phyloP scores from a whole-genome alignment of 345 rosid genomes.

The Ceriops tagal region DNA sequence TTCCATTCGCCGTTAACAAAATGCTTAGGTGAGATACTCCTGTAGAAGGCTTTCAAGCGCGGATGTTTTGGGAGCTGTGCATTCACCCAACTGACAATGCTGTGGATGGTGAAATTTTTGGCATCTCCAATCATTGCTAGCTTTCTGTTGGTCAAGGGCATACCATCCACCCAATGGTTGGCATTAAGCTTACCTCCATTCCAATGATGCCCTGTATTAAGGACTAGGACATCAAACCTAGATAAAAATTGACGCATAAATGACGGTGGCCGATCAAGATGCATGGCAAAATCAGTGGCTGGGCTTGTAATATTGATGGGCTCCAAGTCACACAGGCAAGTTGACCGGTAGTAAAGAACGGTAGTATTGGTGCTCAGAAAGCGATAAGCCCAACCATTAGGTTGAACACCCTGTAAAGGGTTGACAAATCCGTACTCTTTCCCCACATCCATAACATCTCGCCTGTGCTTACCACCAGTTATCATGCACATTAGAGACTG shows the following conservation, averaged over 20 bases:
- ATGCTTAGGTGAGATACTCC: conserved; percentile 74
- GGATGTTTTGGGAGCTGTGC: conserved; percentile 53
- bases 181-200: conserved; percentile 65
- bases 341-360: conserved; percentile 70
- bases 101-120: conserved; percentile 21
- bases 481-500: conserved; percentile 1
- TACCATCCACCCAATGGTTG: conserved; percentile 67
- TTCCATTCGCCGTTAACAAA: conserved; percentile 77
- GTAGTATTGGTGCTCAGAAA: conserved; percentile 55
- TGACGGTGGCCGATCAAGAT: conserved; percentile 68
- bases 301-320: conserved; percentile 40
- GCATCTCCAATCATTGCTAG: not conserved
- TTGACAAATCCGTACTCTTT: conserved; percentile 1
- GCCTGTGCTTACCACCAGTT: not conserved
- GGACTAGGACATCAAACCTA: conserved; percentile 54
- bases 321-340: conserved; percentile 51
- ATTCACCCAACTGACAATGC: conserved; percentile 58
- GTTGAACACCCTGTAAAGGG: not conserved
- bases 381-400: not conserved
- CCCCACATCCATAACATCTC: not conserved
- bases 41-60: conserved; percentile 54
- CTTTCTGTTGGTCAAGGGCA: conserved; percentile 32
- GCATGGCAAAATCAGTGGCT: conserved; percentile 50
- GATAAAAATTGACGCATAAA: conserved; percentile 54
- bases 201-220: conserved; percentile 89